Evolutionary conservation across 2,329 filamentous ascomycete genomes (phyloP).

Genomic region (Xylariaceae sp.): DNA sequence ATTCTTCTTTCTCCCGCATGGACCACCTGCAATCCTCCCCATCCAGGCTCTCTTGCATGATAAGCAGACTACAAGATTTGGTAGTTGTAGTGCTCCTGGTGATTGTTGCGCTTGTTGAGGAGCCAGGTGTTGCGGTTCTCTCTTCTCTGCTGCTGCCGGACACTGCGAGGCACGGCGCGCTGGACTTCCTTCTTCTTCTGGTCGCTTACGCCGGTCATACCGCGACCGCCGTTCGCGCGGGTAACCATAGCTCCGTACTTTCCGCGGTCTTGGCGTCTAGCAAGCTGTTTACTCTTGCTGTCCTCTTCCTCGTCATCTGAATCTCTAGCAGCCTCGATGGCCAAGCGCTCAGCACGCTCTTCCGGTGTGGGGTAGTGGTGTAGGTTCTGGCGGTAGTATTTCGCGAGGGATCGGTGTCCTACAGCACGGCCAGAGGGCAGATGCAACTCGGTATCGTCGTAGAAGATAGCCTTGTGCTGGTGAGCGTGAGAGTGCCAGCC

Average conservation of each 20-base stretch:
- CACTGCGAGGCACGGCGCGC: conserved; percentile 62
- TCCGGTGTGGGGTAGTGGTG: conserved; percentile 74
- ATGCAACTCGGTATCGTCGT: conserved; percentile 90
- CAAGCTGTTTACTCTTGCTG: conserved; percentile 31
- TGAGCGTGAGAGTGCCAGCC: conserved; percentile 81
- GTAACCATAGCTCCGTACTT: conserved; percentile 54
- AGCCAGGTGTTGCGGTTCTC: conserved; percentile 61
- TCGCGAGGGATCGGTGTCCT: conserved; percentile 80
- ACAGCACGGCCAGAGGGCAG: conserved; percentile 84
- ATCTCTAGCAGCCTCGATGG: conserved; percentile 45
- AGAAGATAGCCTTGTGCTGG: conserved; percentile 73
- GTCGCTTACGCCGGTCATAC: conserved; percentile 74
- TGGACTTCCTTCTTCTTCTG: conserved; percentile 65
- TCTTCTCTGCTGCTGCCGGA: conserved; percentile 58
- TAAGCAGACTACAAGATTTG: conserved; percentile 30
- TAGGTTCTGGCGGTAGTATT: conserved; percentile 90
- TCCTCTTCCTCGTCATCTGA: conserved; percentile 30
- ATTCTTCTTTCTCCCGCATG: neutral
- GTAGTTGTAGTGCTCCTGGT: conserved; percentile 61
- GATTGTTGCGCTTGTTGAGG: conserved; percentile 68
- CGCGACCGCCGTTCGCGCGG: conserved; percentile 66
- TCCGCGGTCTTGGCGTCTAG: conserved; percentile 35
- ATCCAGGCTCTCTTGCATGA: neutral
- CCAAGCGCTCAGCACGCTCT: conserved; percentile 65
- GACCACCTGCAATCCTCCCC: neutral